Evolutionary conservation across 2,329 filamentous ascomycete genomes (phyloP), one percentile per base, ranked within the genome.

Genomic region (Aspergillus udagawae): DNA sequence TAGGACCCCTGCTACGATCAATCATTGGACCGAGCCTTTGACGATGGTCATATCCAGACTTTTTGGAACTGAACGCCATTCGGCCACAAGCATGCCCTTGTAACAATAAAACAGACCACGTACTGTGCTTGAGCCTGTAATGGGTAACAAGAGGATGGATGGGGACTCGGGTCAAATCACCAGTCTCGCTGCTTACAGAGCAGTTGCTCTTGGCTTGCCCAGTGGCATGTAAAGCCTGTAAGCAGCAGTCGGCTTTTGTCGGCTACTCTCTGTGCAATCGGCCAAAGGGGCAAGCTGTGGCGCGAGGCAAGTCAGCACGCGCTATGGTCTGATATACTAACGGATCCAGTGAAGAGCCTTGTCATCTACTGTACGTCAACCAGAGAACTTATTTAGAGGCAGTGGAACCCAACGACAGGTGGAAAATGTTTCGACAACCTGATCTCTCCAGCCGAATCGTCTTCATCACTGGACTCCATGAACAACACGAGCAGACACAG

Each of bases 1-100:
- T 69, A 67, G 73, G 62, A 74, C 69, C 66, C 72, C 69, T 69
- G 72, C 60, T 74, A 58, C 59, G 70, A 72, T 69, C 70, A 63
- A 59, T 68, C 53, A 75, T 75, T 75, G 73, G 73, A 69, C 70
- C 66, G 66, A 65, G 61, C 63, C 67, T 65, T 65, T 57, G 65
- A 64, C 61, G 67, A 66, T 65, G 59, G 64, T 65, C 63, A 63
- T 71, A 60, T 67, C 63, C 60, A 70, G 66, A 70, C 63, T 71
- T 72, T 70, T 65, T 60, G 56, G 63, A 68, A 67, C 51, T 57
- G 59, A 61, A 66, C 65, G 67, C 63, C 60, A 60, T 57, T 58
- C 53, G 55, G 61, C 61, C 29, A 29, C 42, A 20, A 45, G 20
- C 42, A 51, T n/a, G 52, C 52, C 41, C 59, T 60, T 59, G 63